phyloP scores from a whole-genome alignment of 306 rosid species.

The Mucuna pruriens region DNA sequence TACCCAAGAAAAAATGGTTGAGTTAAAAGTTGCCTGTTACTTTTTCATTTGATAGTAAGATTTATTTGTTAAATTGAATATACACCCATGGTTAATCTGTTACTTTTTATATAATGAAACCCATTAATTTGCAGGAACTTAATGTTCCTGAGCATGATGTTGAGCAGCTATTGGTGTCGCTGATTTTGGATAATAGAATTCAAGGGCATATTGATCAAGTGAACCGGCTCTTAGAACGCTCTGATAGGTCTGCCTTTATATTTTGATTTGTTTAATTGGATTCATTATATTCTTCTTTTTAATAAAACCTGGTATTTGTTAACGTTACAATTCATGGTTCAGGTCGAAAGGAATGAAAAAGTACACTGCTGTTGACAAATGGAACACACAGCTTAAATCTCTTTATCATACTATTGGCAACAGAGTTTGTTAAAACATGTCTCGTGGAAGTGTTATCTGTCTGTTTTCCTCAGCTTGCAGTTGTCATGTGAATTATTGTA shows the following conservation, averaged over 20 bases:
- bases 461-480: no score
- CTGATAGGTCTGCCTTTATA: slow-evolving; percentile 58
- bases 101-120: slow-evolving; percentile 6
- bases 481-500: neutral
- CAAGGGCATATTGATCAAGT: slow-evolving; percentile 96
- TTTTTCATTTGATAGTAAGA: neutral
- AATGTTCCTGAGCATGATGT: slow-evolving; percentile 65
- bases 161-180: slow-evolving; percentile 60
- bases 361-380: slow-evolving; percentile 83
- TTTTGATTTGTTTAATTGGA: neutral
- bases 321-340: slow-evolving; percentile 37
- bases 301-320: neutral
- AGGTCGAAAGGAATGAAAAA: slow-evolving; percentile 95
- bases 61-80: neutral
- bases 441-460: no score
- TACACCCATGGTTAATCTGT: neutral
- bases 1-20: neutral
- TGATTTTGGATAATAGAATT: slow-evolving; percentile 86
- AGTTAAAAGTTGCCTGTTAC: neutral
- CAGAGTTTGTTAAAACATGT: slow-evolving; percentile 60
- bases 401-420: slow-evolving; percentile 74
- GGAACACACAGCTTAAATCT: slow-evolving; percentile 86
- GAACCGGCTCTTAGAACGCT: slow-evolving; percentile 87
- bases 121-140: slow-evolving; percentile 49
- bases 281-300: neutral